Percentiles rank a stretch among this genome's conserved stretches.
These are phyloP conservation scores for Aspergillus sp. DNA, from an alignment of 2,329 filamentous ascomycete species.

Conservation along the genomic window DNA sequence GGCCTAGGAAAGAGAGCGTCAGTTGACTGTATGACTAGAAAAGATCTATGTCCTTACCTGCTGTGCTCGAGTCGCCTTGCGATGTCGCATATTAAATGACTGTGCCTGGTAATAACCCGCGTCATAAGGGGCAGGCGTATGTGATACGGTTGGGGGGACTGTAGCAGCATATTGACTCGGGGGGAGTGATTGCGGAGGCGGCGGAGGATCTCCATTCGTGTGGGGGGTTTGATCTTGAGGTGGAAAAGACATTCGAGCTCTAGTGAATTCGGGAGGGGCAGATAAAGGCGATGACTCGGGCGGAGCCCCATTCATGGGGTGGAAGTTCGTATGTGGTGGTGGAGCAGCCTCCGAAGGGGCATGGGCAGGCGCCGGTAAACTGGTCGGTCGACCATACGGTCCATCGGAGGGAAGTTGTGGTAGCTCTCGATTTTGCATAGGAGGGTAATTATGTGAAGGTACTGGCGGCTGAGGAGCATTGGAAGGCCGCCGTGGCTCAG, in stretches of 20 bases:
- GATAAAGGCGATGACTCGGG: constrained; percentile 34
- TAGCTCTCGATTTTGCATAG: constrained; percentile 34
- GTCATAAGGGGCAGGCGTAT: constrained; percentile 29
- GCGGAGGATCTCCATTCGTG: constrained; percentile 30
- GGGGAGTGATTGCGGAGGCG: constrained; percentile 30
- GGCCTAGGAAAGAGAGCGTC: constrained; percentile 55
- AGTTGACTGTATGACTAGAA: not conserved
- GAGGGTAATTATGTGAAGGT: constrained; percentile 29
- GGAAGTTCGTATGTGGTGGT: constrained; percentile 28
- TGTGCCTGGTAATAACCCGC: constrained; percentile 31
- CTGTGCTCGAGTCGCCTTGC: constrained; percentile 40
- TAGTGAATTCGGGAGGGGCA: constrained; percentile 32
- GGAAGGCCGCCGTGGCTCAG: constrained; percentile 32
- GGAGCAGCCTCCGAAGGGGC: constrained; percentile 28
- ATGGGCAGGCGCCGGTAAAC: constrained; percentile 30
- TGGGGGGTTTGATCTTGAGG: constrained; percentile 26
- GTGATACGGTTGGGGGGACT: constrained; percentile 25
- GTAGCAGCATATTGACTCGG: constrained; percentile 29
- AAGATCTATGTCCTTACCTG: constrained; percentile 29
- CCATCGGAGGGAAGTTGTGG: constrained; percentile 34
- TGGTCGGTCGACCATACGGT: constrained; percentile 34
- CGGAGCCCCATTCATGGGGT: constrained; percentile 21
- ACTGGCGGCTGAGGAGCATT: constrained; percentile 27
- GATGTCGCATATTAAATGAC: constrained; percentile 33
- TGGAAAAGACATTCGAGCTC: constrained; percentile 32